Conservation (phyloP, 257 asterid species). For the Nicotiana tomentosiformis region DNA sequence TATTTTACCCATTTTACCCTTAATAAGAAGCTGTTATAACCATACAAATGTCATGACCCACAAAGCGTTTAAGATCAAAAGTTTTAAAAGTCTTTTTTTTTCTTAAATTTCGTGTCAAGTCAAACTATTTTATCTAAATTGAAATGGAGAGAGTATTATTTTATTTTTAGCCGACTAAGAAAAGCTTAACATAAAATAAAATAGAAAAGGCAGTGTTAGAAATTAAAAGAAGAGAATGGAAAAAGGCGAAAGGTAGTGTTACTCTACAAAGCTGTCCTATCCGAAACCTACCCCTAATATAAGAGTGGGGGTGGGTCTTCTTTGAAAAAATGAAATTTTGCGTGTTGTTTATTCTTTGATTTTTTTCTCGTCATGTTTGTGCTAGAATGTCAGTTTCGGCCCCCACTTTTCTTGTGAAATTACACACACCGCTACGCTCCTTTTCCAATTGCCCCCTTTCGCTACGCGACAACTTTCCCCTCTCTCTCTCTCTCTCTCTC, state of each 20-base stretch:
- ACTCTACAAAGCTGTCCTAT: constrained; percentile 49
- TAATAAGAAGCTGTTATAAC: too few species aligned
- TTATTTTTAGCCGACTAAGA: neutral
- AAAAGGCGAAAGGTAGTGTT: constrained; percentile 12
- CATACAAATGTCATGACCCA: too few species aligned
- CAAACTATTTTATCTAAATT: too few species aligned
- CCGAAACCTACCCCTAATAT: constrained; percentile 43
- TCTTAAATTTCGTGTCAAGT: too few species aligned
- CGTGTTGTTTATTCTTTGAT: constrained; percentile 22
- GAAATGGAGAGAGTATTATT: too few species aligned
- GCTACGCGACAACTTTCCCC: constrained; percentile 36
- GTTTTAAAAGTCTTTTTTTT: too few species aligned
- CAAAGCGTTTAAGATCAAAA: too few species aligned
- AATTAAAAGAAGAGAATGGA: neutral
- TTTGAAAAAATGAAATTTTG: neutral
- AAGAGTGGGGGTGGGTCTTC: neutral
- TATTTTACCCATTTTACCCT: too few species aligned
- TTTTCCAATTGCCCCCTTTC: neutral
- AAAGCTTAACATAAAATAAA: too few species aligned
- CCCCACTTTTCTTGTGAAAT: constrained; percentile 24
- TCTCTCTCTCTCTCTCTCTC: neutral
- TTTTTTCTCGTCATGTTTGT: constrained; percentile 14
- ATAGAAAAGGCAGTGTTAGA: too few species aligned
- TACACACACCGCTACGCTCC: constrained; percentile 32
- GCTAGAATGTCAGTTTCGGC: constrained; percentile 30